Base-by-base conservation (phyloP, 1,284 basidiomycete genomes). In the Microbotryum lychnidis-dioicae region DNA sequence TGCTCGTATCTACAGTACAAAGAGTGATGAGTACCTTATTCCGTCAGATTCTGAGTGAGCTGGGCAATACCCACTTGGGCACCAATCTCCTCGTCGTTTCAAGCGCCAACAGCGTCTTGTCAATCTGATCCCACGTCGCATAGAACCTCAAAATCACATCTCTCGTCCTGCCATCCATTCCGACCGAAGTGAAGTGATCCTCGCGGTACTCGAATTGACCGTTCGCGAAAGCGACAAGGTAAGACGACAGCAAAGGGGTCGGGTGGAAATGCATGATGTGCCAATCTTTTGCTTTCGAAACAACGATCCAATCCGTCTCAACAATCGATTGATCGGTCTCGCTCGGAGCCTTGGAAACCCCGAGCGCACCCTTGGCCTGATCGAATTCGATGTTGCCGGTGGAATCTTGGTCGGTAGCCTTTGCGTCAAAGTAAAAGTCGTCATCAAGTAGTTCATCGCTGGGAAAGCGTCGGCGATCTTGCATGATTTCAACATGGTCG, bases 161-260 rank as follows among this genome's bases (percentile, higher is more conserved):
- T 6, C 37, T 42, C 16, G 12, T 18, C 37, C 16, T 42, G 76
- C 87, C 87, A 56, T 87, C 87, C 60, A 87, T 90, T 51, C 93
- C 75, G 46, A 89, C 87, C 75, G 88, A 87, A 66, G 78, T 82
- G 75, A 91, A 91, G 42, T 84, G 85, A 71, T 82, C 83, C 71
- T 91, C 86, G 61, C 92, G 77, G 37, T 73, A 84, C 45, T 81
- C 79, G 71, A 94, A 96, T 51, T 83, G 80, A 47, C 93, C 93
- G 70, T 92, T 93, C 44, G 91, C 92, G 73, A 82, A 93, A 0
- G 92, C 91, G 55, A 97, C 87, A 54, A 97, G 83, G 78, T 97
- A 97, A 27, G 88, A 87, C 2, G 89, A 92, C 82, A 97, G 88
- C 72, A 82, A 71, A 57, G 75, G 75, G 21, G 73, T 75, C 44